Evolutionary conservation across 163 green algal species (phyloP).

Genomic region (Coccomyxa subellipsoidea): DNA sequence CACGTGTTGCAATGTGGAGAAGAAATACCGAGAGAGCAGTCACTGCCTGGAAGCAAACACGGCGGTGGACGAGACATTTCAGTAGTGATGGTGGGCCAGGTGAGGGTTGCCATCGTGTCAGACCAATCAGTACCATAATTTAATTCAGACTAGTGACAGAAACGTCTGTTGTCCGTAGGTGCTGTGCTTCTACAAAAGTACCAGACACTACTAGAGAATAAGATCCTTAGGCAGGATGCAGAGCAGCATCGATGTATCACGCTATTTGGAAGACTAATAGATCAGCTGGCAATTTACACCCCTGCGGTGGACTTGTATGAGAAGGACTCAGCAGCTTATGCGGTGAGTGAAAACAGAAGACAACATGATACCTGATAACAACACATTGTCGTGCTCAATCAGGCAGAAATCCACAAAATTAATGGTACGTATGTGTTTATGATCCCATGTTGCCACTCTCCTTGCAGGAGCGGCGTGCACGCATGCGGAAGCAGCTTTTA

Average conservation of each 20-base stretch:
- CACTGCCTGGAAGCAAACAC: too few species aligned
- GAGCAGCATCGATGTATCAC: neutral
- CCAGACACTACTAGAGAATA: neutral
- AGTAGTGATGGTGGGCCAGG: too few species aligned
- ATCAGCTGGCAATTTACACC: neutral
- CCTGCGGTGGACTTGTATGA: neutral
- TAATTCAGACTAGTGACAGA: too few species aligned
- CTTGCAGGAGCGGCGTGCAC: neutral
- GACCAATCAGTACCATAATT: too few species aligned
- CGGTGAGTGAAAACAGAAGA: neutral
- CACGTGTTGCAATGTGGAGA: too few species aligned
- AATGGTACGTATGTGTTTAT: too few species aligned
- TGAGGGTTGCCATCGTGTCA: too few species aligned
- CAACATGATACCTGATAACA: too few species aligned
- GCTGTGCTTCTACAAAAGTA: neutral
- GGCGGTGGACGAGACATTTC: too few species aligned
- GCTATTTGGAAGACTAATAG: neutral
- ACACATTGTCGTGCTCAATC: too few species aligned
- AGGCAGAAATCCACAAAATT: too few species aligned
- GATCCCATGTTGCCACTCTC: neutral
- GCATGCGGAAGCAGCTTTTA: neutral
- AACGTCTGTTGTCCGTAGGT: neutral
- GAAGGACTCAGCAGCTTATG: neutral
- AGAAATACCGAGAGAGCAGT: too few species aligned
- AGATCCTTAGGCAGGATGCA: neutral